phyloP scores from a whole-genome alignment of 2,329 filamentous ascomycete species.

The Penicillium vulpinum region DNA sequence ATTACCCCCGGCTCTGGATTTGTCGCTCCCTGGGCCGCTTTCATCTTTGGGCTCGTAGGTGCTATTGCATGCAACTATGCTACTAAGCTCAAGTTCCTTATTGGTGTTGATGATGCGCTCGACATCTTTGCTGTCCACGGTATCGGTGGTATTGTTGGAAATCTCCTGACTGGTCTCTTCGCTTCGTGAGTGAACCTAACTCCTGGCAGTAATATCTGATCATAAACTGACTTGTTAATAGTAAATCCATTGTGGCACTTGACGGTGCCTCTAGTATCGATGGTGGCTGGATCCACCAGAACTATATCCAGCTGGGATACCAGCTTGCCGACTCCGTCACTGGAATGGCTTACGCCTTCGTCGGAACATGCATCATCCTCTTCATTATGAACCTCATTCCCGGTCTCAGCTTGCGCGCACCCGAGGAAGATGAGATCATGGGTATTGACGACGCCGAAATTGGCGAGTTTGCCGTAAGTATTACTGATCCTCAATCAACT shows the following conservation, averaged over 20 bases:
- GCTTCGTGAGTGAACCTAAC: slow-evolving; percentile 58
- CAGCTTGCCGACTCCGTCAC: slow-evolving; percentile 79
- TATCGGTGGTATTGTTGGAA: slow-evolving; percentile 75
- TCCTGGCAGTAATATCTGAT: neutral
- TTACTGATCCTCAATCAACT: neutral
- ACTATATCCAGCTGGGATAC: slow-evolving; percentile 82
- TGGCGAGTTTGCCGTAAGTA: slow-evolving; percentile 78
- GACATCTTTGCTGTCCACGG: slow-evolving; percentile 87
- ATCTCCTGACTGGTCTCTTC: slow-evolving; percentile 77
- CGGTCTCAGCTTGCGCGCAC: slow-evolving; percentile 70
- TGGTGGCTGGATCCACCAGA: slow-evolving; percentile 79
- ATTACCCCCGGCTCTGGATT: slow-evolving; percentile 88
- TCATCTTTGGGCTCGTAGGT: slow-evolving; percentile 75
- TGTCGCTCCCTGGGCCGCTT: slow-evolving; percentile 80
- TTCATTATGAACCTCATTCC: slow-evolving; percentile 78
- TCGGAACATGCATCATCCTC: slow-evolving; percentile 73
- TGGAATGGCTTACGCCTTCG: slow-evolving; percentile 76
- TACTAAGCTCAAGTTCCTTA: slow-evolving; percentile 84
- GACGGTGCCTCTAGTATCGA: slow-evolving; percentile 67
- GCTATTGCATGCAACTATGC: slow-evolving; percentile 82
- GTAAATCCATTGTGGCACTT: slow-evolving; percentile 77
- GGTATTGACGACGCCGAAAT: slow-evolving; percentile 89
- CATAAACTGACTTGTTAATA: slow-evolving; percentile 27
- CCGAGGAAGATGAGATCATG: slow-evolving; percentile 75
- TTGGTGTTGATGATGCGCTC: slow-evolving; percentile 78